Evolutionary conservation across 352 stramenopile genomes (phyloP).

Genomic region (Pythium aquatile): DNA sequence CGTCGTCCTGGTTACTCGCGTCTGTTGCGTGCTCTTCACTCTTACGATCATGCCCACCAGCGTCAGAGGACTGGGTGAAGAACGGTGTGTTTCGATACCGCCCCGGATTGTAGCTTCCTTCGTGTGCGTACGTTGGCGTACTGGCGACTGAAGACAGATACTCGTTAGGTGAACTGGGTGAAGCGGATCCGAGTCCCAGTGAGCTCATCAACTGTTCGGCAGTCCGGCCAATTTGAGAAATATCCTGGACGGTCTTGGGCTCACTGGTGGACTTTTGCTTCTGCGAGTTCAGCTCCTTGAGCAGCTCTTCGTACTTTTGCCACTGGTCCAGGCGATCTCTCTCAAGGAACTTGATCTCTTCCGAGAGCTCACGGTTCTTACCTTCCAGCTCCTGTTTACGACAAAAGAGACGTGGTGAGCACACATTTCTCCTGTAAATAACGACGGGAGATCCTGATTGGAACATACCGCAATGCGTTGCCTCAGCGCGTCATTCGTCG

Average conservation of each 20-base stretch:
- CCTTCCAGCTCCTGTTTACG: slow-evolving; percentile 63
- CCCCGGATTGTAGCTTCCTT: slow-evolving; percentile 20
- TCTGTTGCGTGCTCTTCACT: background rate
- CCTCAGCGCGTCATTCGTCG: slow-evolving; percentile 58
- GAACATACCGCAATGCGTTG: slow-evolving; percentile 56
- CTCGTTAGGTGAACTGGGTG: background rate
- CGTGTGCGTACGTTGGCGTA: slow-evolving; percentile 9
- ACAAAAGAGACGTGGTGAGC: background rate
- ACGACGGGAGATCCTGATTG: background rate
- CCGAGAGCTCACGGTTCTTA: slow-evolving; percentile 63
- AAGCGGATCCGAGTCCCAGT: slow-evolving; percentile 1
- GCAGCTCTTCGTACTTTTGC: slow-evolving; percentile 56
- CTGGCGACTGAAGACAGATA: background rate
- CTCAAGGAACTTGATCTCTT: slow-evolving; percentile 82
- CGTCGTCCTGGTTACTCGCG: background rate
- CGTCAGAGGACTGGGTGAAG: background rate
- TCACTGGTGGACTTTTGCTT: slow-evolving; percentile 17
- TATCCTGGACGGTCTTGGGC: slow-evolving; percentile 19
- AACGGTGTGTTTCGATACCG: slow-evolving; percentile 13
- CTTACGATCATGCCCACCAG: background rate
- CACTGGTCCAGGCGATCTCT: slow-evolving; percentile 73
- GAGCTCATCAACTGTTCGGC: slow-evolving; percentile 23
- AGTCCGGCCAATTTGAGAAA: slow-evolving; percentile 11
- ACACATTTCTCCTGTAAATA: background rate
- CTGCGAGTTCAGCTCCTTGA: slow-evolving; percentile 46